These are phyloP conservation scores for Tuber magnatum DNA, from an alignment of 495 filamentous ascomycete species.

Conservation along the genomic window DNA sequence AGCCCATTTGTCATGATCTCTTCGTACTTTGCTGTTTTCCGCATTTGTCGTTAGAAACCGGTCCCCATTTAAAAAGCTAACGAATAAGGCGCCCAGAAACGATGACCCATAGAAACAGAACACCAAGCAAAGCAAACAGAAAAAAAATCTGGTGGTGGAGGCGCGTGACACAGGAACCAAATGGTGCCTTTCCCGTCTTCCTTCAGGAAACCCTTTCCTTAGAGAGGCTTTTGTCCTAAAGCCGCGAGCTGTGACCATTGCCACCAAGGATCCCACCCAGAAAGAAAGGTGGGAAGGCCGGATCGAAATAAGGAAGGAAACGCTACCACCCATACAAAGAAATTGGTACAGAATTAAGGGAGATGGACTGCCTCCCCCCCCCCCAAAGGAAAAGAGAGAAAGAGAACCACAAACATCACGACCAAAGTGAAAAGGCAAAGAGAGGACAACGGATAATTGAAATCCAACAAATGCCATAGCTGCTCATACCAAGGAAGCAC, in stretches of 20 bases:
- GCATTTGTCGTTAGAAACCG: constrained; percentile 2
- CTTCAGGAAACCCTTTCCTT: not conserved
- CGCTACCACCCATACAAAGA: constrained; percentile 26
- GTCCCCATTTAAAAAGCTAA: constrained; percentile 11
- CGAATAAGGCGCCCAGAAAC: constrained; percentile 36
- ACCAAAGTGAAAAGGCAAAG: not conserved
- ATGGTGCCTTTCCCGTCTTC: not conserved
- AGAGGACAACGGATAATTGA: not conserved
- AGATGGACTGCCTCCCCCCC: constrained; percentile 1
- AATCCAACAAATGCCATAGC: constrained; percentile 2
- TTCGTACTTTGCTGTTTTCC: not conserved
- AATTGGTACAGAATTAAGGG: constrained; percentile 28
- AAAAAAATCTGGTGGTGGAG: constrained; percentile 13
- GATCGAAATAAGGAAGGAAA: constrained; percentile 20
- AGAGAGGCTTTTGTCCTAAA: not conserved
- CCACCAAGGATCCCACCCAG: constrained; percentile 21
- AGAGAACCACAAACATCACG: constrained; percentile 10
- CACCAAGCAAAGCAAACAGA: constrained; percentile 17
- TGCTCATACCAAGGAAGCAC: constrained; percentile 23
- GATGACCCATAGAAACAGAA: constrained; percentile 32
- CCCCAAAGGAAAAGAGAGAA: constrained; percentile 2
- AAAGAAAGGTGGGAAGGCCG: constrained; percentile 15
- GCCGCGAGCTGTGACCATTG: not conserved
- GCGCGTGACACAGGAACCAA: not conserved
- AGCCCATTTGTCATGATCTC: not conserved